These are phyloP conservation scores for Citrus maxima DNA, from an alignment of 345 rosid genomes.

Conservation along the genomic window DNA sequence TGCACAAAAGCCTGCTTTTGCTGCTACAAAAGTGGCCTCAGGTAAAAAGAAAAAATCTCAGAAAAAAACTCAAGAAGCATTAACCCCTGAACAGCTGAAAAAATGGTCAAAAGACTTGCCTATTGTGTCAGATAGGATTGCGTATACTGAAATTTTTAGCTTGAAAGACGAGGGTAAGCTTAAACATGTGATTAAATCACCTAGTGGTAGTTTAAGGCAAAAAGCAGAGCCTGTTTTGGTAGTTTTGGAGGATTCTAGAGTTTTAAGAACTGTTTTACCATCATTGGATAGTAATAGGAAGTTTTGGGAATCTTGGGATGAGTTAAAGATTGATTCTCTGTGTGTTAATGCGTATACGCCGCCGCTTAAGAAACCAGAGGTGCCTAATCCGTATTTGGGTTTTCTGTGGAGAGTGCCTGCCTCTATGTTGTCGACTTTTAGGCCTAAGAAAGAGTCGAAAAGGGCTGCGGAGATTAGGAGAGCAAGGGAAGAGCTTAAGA, in stretches of 20 bases:
- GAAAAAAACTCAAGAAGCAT: slow-evolving; percentile 55
- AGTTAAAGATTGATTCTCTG: slow-evolving; percentile 52
- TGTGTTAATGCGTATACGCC: slow-evolving; percentile 81
- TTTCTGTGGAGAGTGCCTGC: slow-evolving; percentile 68
- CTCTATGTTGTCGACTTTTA: slow-evolving; percentile 41
- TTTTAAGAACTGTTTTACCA: slow-evolving; percentile 79
- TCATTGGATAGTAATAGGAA: slow-evolving; percentile 56
- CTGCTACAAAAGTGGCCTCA: slow-evolving; percentile 40
- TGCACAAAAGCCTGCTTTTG: slow-evolving; percentile 35
- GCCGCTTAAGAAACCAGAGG: slow-evolving; percentile 70
- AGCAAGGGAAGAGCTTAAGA: slow-evolving; percentile 62
- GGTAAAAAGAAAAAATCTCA: slow-evolving; percentile 45
- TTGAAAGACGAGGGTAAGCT: slow-evolving; percentile 59
- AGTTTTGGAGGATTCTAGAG: slow-evolving; percentile 78
- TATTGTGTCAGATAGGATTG: slow-evolving; percentile 56
- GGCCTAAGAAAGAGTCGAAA: slow-evolving; percentile 74
- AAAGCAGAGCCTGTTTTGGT: slow-evolving; percentile 62
- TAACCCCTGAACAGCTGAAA: slow-evolving; percentile 71
- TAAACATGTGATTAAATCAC: slow-evolving; percentile 73
- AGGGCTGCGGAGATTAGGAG: slow-evolving; percentile 61
- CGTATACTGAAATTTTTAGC: slow-evolving; percentile 65
- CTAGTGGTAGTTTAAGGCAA: slow-evolving; percentile 42
- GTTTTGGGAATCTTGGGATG: slow-evolving; percentile 88
- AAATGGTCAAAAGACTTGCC: slow-evolving; percentile 75
- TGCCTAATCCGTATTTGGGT: slow-evolving; percentile 74